phyloP scores from a whole-genome alignment of 2,329 filamentous ascomycete species.

The Cryphonectria japonica region DNA sequence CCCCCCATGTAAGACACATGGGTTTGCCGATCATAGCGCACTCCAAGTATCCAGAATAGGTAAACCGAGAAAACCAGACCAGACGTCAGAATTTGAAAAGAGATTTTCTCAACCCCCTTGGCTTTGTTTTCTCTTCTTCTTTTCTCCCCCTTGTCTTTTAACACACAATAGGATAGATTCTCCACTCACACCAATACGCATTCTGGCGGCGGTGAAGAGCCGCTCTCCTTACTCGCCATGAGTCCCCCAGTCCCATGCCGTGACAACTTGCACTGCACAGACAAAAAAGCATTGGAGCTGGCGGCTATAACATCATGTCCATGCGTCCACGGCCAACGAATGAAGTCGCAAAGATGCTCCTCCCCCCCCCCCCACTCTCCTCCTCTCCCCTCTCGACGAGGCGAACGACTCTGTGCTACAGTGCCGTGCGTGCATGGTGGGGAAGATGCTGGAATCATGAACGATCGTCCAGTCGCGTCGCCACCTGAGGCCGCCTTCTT shows the following conservation, averaged over 20 bases:
- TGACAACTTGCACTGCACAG: not conserved
- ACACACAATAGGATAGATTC: not conserved
- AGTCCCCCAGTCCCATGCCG: not conserved
- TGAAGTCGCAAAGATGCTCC: not conserved
- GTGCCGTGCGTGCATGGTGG: not conserved
- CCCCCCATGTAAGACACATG: not conserved
- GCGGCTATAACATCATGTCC: not conserved
- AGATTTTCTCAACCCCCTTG: not conserved
- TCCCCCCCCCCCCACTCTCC: not conserved
- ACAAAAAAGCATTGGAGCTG: not conserved
- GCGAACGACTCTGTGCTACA: not conserved
- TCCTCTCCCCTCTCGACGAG: not conserved
- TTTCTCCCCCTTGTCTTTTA: not conserved
- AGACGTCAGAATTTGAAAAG: not conserved
- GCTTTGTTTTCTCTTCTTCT: not conserved
- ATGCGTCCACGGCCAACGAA: not conserved
- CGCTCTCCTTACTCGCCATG: not conserved
- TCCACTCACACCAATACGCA: slow-evolving; percentile 1
- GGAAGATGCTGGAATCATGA: not conserved
- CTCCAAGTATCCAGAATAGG: not conserved
- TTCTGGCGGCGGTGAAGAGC: slow-evolving; percentile 1
- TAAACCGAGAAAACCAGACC: not conserved
- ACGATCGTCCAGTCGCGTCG: not conserved
- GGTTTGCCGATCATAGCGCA: not conserved
- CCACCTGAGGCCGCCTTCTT: not conserved